These are phyloP conservation scores for Fusarium nodosum DNA, from an alignment of 2,329 filamentous ascomycete genomes.

Conservation along the genomic window DNA sequence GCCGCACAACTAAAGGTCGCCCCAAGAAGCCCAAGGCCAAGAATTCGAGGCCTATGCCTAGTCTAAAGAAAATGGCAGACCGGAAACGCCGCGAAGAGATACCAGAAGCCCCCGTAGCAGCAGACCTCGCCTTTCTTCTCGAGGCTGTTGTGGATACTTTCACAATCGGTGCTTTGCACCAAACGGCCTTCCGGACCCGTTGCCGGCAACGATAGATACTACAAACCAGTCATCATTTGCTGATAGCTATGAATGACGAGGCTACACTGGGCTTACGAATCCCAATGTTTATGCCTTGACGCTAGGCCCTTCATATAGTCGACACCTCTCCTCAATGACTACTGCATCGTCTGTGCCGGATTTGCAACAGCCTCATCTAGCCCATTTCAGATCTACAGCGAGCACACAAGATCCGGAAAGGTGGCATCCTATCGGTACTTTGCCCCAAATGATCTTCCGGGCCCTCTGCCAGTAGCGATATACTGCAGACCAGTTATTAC, in stretches of 20 bases:
- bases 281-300: slow-evolving; percentile 56
- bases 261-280: slow-evolving; percentile 53
- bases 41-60: slow-evolving; percentile 19
- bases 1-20: slow-evolving; percentile 49
- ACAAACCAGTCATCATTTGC: background rate
- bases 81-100: slow-evolving; percentile 8
- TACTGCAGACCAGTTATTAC: slow-evolving; percentile 20
- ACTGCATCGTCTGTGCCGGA: slow-evolving; percentile 52
- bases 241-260: slow-evolving; percentile 33
- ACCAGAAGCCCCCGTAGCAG: background rate
- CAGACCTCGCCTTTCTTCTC: too few species aligned
- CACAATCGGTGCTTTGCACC: too few species aligned
- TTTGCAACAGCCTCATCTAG: slow-evolving; percentile 53
- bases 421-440: slow-evolving; percentile 56
- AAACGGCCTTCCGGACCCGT: too few species aligned
- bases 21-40: slow-evolving; percentile 28
- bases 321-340: slow-evolving; percentile 56
- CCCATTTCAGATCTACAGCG: slow-evolving; percentile 55
- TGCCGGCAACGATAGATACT: too few species aligned
- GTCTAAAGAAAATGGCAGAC: slow-evolving; percentile 12
- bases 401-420: slow-evolving; percentile 56
- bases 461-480: background rate
- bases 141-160: too few species aligned
- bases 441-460: slow-evolving; percentile 18
- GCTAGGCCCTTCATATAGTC: slow-evolving; percentile 55